Evolutionary conservation across 345 rosid genomes (phyloP).

Genomic region (Gossypium ekmanianum): DNA sequence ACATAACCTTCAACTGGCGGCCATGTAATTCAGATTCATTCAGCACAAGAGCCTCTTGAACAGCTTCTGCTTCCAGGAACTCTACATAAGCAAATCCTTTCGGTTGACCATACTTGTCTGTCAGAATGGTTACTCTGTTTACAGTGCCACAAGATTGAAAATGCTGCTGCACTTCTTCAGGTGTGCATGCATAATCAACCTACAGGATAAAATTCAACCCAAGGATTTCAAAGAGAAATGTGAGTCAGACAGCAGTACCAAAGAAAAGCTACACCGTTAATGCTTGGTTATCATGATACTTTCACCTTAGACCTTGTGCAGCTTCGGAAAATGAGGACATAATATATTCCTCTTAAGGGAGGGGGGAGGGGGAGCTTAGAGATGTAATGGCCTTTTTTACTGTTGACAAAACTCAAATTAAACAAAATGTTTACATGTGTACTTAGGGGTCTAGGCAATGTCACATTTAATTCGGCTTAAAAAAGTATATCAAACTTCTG

Average conservation of each 20-base stretch:
- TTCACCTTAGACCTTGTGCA: neutral
- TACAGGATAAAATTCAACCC: constrained; percentile 24
- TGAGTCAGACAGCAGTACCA: neutral
- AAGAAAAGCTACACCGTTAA: neutral
- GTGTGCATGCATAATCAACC: constrained; percentile 97
- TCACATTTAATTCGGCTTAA: neutral
- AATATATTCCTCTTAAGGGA: too few species aligned
- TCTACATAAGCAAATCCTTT: constrained; percentile 98
- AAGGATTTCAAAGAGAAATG: constrained; percentile 11
- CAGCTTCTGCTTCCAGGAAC: constrained; percentile 76
- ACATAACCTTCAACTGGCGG: constrained; percentile 75
- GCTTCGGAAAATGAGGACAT: neutral
- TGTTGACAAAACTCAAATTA: neutral
- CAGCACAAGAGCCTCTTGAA: constrained; percentile 77
- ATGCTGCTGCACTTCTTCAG: constrained; percentile 98
- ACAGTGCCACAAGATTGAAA: constrained; percentile 96
- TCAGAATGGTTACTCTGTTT: constrained; percentile 84
- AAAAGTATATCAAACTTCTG: neutral
- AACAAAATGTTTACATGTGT: neutral
- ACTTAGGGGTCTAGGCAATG: neutral
- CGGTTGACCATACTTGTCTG: constrained; percentile 94
- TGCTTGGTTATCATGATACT: constrained; percentile 3
- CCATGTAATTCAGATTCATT: constrained; percentile 96
- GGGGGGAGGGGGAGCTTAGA: too few species aligned
- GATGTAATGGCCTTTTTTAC: too few species aligned